Base-by-base conservation (phyloP, 495 filamentous ascomycete genomes). In the Cairneyella variabilis region DNA sequence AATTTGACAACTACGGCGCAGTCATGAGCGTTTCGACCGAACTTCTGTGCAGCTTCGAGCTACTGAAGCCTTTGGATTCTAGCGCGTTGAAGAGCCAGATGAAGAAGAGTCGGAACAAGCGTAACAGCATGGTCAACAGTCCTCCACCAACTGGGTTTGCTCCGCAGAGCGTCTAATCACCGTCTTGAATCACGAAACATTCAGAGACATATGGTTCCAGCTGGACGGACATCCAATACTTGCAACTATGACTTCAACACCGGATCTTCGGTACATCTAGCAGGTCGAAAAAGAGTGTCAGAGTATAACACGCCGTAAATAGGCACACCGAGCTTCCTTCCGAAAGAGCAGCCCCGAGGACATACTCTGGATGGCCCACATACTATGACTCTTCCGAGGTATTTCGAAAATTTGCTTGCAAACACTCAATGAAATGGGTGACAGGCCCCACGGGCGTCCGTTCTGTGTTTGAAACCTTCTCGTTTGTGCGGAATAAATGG, bases 1-100 rank as follows among this genome's bases (percentile, higher is more conserved):
- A 99, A 70, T 99, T 99, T 62, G 93, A 99, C 66, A 99, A 99
- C 51, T 97, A 93, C 90, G 93, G 93, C 14, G 93, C 93, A 39
- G 90, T 97, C 53, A 99, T 99, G 93, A 95, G 91, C 9, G 93
- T 99, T 12, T 95, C 90, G 1, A 80, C 80, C 10, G 92, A 97
- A 67, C 74, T 99, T 37, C 79, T 99, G 6, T 99, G 93, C 71
- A 96, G 90, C 68, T 99, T 99, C 68, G 93, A 99, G 70, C 72
- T 97, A 17, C 75, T 99, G 57, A 99, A 99, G 64, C 93, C 93
- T 12, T 74, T 99, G 59, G 93, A 99, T 68, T 96, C 91, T n/a
- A 89, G 87, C 50, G 92, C 91, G 28, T 72, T 99, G 59, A 99
- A 99, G 78, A 96, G 85, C 61, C 95, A 97, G 67, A 99, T 99